Conservation (phyloP, 2,329 filamentous ascomycete species). For the Pyrenochaeta sp. region DNA sequence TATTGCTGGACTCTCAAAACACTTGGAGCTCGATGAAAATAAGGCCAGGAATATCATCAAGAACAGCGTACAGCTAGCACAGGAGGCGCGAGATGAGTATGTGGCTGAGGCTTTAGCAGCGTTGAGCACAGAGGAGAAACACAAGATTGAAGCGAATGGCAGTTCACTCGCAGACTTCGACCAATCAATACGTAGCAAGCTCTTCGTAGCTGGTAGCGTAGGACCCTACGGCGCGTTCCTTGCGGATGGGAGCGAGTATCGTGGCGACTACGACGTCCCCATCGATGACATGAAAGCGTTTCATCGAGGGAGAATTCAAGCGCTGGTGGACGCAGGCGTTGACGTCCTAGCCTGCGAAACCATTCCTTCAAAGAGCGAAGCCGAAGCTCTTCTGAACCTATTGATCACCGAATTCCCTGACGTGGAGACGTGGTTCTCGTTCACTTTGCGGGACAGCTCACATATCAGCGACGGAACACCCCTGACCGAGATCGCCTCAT, state of each 20-base stretch:
- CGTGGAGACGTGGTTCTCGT: constrained; percentile 52
- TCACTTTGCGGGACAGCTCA: constrained; percentile 49
- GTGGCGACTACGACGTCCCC: constrained; percentile 51
- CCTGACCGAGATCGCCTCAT: constrained; percentile 39
- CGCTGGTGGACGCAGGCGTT: constrained; percentile 52
- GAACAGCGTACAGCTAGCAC: constrained; percentile 53
- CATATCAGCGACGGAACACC: constrained; percentile 55
- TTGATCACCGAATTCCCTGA: constrained; percentile 49
- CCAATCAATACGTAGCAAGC: constrained; percentile 3
- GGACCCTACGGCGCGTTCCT: constrained; percentile 60
- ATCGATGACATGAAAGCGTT: constrained; percentile 50
- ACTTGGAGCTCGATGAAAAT: constrained; percentile 44
- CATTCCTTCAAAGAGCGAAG: constrained; percentile 53
- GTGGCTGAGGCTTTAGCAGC: constrained; percentile 13
- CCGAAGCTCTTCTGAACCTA: constrained; percentile 50
- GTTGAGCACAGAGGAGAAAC: constrained; percentile 4
- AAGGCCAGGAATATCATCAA: constrained; percentile 49
- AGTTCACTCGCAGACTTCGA: not conserved
- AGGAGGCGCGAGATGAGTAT: constrained; percentile 48
- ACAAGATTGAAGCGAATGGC: not conserved
- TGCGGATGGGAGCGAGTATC: constrained; percentile 57
- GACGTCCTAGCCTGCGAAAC: constrained; percentile 58
- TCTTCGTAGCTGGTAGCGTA: constrained; percentile 56
- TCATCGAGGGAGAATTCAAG: constrained; percentile 54
- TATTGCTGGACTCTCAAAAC: constrained; percentile 50